phyloP scores from a whole-genome alignment of 192 early-diverging fungal species.

The Radiomyces spectabilis region DNA sequence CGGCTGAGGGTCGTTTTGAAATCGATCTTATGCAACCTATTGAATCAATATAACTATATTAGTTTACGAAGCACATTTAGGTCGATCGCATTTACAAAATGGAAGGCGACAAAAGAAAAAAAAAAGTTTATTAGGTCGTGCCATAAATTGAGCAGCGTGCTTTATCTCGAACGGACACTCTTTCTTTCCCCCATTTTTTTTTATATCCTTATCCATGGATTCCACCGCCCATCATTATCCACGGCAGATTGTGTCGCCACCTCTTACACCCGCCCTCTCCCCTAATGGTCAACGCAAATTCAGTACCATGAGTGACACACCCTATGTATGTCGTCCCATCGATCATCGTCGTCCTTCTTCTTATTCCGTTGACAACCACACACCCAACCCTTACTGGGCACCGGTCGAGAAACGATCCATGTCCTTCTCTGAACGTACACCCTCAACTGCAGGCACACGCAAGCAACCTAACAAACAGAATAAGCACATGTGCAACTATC shows the following conservation, averaged over 20 bases:
- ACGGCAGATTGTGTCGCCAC: conserved; percentile 3
- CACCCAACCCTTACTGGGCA: background rate
- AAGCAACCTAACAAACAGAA: conserved; percentile 20
- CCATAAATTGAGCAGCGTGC: too few relatives aligned
- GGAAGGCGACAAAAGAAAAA: too few relatives aligned
- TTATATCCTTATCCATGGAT: background rate
- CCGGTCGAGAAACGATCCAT: background rate
- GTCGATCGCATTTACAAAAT: too few relatives aligned
- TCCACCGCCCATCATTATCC: background rate
- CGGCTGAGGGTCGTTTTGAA: too few relatives aligned
- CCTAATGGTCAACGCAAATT: too few relatives aligned
- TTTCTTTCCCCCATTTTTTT: background rate
- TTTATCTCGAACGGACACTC: too few relatives aligned
- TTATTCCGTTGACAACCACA: too few relatives aligned
- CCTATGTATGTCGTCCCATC: background rate
- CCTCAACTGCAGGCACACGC: conserved; percentile 1
- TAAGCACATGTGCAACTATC: conserved; percentile 36
- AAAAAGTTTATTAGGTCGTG: too few relatives aligned
- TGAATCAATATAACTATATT: too few relatives aligned
- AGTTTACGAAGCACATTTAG: too few relatives aligned
- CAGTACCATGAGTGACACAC: too few relatives aligned
- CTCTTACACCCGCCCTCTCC: conserved; percentile 10
- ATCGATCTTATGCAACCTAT: too few relatives aligned
- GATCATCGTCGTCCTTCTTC: background rate
- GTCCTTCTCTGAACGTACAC: conserved; percentile 2